These are phyloP conservation scores for Yamadazyma jaroonii DNA, from an alignment of 1,139 yeast species.

Conservation along the genomic window DNA sequence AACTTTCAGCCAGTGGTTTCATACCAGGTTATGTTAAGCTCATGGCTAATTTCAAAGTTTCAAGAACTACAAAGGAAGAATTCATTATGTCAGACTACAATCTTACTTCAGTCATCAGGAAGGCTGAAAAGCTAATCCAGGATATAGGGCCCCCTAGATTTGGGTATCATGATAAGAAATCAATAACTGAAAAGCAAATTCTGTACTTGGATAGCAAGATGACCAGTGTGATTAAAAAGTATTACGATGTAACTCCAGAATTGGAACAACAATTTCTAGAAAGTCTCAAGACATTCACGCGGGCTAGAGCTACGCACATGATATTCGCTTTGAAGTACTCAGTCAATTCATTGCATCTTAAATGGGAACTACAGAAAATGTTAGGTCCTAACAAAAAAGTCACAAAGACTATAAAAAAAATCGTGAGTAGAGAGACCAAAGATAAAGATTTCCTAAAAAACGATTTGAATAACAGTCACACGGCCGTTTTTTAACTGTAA, in stretches of 20 bases:
- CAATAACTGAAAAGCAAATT: slow-evolving; percentile 18
- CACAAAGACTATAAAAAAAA: slow-evolving; percentile 3
- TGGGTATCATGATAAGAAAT: background rate
- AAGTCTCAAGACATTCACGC: slow-evolving; percentile 22
- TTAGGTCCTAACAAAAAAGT: slow-evolving; percentile 24
- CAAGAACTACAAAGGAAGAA: slow-evolving; percentile 9
- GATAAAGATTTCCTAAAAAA: background rate
- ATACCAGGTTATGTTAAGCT: background rate
- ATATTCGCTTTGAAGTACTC: slow-evolving; percentile 44
- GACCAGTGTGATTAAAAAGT: slow-evolving; percentile 13
- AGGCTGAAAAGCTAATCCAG: slow-evolving; percentile 15
- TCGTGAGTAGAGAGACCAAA: background rate
- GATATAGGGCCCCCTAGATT: slow-evolving; percentile 2
- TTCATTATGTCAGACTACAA: slow-evolving; percentile 14
- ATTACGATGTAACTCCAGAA: slow-evolving; percentile 17
- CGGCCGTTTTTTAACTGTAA: background rate
- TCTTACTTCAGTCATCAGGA: slow-evolving; percentile 17
- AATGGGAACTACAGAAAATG: slow-evolving; percentile 30
- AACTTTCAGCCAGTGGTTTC: slow-evolving; percentile 11
- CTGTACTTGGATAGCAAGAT: slow-evolving; percentile 15
- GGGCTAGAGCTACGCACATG: slow-evolving; percentile 39
- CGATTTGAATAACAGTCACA: background rate
- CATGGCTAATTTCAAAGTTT: slow-evolving; percentile 6
- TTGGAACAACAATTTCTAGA: slow-evolving; percentile 18
- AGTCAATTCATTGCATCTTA: slow-evolving; percentile 21